A percentile compares a stretch with the other conserved stretches of the same genome.
These are phyloP conservation scores for Psilocybe subaeruginosa DNA, from an alignment of 768 basidiomycete genomes.

Conservation along the genomic window DNA sequence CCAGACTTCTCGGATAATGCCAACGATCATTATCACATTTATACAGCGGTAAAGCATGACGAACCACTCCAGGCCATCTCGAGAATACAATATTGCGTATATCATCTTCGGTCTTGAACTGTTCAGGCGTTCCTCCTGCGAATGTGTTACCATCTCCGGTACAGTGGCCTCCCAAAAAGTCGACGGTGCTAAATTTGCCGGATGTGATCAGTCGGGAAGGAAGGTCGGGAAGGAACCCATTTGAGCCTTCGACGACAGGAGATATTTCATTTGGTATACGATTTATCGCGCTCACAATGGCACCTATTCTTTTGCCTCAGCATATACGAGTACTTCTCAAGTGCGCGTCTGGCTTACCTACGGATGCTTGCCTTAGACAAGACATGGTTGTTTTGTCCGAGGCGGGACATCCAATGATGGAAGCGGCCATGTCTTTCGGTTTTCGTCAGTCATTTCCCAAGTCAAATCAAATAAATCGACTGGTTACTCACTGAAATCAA, in stretches of 20 bases:
- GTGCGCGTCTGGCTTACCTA: conserved; percentile 23
- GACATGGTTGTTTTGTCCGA: conserved; percentile 26
- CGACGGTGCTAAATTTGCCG: conserved; percentile 31
- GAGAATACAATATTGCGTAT: conserved; percentile 35
- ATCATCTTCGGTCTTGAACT: conserved; percentile 44
- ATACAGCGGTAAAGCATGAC: conserved; percentile 6
- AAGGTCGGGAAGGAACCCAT: conserved; percentile 38
- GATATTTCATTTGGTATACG: conserved; percentile 29
- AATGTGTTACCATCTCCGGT: conserved; percentile 47
- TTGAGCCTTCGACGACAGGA: conserved; percentile 41
- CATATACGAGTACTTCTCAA: background rate
- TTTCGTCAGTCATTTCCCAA: background rate
- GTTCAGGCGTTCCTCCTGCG: conserved; percentile 35
- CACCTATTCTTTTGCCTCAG: conserved; percentile 24
- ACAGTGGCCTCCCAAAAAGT: conserved; percentile 48
- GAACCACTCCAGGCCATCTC: conserved; percentile 38
- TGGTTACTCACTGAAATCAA: conserved; percentile 32
- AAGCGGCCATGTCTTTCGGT: conserved; percentile 29
- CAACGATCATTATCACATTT: background rate
- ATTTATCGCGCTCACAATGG: conserved; percentile 42
- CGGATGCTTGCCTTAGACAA: conserved; percentile 39
- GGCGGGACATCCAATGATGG: conserved; percentile 31
- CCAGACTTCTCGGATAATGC: conserved; percentile 32
- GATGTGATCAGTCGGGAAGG: conserved; percentile 35
- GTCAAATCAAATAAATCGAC: background rate